These are phyloP conservation scores for Sphagnurus paluster DNA, from an alignment of 1,284 basidiomycete genomes.

Conservation along the genomic window DNA sequence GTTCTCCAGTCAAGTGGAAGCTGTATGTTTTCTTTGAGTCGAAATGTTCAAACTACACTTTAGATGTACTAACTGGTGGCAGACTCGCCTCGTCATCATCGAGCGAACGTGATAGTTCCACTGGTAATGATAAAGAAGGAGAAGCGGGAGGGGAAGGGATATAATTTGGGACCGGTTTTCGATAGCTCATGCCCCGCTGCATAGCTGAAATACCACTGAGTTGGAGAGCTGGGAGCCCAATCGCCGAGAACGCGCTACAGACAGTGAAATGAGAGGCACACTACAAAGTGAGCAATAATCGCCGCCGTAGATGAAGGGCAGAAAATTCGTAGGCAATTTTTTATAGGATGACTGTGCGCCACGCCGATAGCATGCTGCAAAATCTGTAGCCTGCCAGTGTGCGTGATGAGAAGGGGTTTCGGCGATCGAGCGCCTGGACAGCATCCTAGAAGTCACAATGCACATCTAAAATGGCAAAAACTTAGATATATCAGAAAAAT, in stretches of 20 bases:
- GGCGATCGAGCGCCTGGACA: constrained; percentile 5
- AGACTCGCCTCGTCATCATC: constrained; percentile 18
- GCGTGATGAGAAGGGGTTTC: background rate
- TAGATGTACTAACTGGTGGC: constrained; percentile 43
- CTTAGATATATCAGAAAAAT: too few relatives aligned
- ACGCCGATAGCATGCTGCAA: constrained; percentile 6
- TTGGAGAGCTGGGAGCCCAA: background rate
- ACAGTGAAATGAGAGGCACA: background rate
- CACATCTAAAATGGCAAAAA: too few relatives aligned
- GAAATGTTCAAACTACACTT: background rate
- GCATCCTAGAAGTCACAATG: too few relatives aligned
- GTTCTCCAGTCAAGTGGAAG: constrained; percentile 53
- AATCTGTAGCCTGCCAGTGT: background rate
- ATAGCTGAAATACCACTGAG: constrained; percentile 18
- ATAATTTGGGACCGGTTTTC: constrained; percentile 66
- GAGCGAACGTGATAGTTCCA: constrained; percentile 14
- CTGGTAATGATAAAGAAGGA: constrained; percentile 35
- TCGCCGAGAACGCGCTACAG: constrained; percentile 3
- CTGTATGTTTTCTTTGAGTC: constrained; percentile 26
- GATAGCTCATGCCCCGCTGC: constrained; percentile 54
- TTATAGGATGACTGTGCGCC: constrained; percentile 6
- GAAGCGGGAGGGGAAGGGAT: constrained; percentile 60
- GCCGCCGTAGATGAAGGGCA: background rate
- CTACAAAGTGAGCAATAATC: constrained; percentile 1
- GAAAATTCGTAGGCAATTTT: background rate